phyloP scores from a whole-genome alignment of 352 stramenopile species.

The Pythium angustatum region DNA sequence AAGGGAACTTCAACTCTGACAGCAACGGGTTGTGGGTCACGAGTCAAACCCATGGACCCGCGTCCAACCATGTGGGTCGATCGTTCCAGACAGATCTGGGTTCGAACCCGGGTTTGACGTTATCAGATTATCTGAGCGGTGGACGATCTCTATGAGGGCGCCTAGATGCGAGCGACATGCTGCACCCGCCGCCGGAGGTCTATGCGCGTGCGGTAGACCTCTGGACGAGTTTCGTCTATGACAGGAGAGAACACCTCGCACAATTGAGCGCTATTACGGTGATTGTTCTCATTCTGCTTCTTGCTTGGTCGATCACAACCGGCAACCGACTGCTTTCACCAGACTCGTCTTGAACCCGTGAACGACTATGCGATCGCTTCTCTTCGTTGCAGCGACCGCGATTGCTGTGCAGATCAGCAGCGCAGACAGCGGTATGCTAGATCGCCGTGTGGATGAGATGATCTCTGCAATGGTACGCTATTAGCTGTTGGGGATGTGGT shows the following conservation, averaged over 20 bases:
- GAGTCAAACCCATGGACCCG: not conserved
- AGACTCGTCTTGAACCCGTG: not conserved
- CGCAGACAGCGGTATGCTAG: not conserved
- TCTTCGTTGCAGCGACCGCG: not conserved
- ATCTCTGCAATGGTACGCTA: constrained; percentile 13
- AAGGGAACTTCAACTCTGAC: constrained; percentile 25
- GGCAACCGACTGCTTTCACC: not conserved
- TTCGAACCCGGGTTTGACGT: not conserved
- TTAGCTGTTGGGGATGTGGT: not conserved
- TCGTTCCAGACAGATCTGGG: not conserved
- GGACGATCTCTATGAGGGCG: too few relatives aligned
- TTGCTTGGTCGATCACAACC: not conserved
- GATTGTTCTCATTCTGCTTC: not conserved
- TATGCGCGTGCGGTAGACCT: constrained; percentile 3
- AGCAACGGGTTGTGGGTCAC: not conserved
- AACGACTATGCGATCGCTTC: not conserved
- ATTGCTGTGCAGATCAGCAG: not conserved
- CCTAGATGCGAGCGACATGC: not conserved
- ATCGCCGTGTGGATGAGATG: constrained; percentile 19
- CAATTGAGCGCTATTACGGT: not conserved
- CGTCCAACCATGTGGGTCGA: not conserved
- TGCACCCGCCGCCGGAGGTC: not conserved
- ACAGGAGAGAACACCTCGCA: not conserved
- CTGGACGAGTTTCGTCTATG: not conserved
- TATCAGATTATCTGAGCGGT: not conserved